phyloP scores from a whole-genome alignment of 148 eudicot genomes.

The Persicaria maculosa region DNA sequence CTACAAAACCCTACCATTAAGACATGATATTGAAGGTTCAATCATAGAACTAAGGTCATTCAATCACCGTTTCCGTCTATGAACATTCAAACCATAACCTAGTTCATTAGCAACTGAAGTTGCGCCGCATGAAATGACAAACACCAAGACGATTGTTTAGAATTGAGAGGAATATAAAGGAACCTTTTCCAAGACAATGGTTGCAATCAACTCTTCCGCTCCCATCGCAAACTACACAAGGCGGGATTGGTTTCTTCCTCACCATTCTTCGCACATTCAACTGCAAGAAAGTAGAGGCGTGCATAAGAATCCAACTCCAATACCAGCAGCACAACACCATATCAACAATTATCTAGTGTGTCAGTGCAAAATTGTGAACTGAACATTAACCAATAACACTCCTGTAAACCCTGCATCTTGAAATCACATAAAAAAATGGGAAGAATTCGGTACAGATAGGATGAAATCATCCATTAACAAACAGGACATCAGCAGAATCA shows the following conservation, averaged over 20 bases:
- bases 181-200: conserved; percentile 69
- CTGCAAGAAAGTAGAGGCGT: conserved; percentile 27
- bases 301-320: neutral
- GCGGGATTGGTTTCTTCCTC: conserved; percentile 48
- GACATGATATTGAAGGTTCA: too few relatives aligned
- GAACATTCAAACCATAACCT: too few relatives aligned
- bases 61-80: too few relatives aligned
- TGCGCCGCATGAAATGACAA: neutral
- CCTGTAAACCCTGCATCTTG: neutral
- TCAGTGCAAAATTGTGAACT: neutral
- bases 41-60: too few relatives aligned
- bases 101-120: too few relatives aligned
- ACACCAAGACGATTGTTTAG: neutral
- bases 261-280: conserved; percentile 58
- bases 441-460: neutral
- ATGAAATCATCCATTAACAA: neutral
- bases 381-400: neutral
- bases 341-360: neutral
- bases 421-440: neutral
- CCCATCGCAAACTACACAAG: conserved; percentile 64
- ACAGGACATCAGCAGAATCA: too few relatives aligned
- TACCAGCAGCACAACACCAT: neutral
- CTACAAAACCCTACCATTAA: too few relatives aligned
- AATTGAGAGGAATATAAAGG: conserved; percentile 1
- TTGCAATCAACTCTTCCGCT: conserved; percentile 68